Percentiles rank a stretch among this genome's conserved stretches.
phyloP scores from a whole-genome alignment of 1,139 yeast species.

The Kodamaea sp. region DNA sequence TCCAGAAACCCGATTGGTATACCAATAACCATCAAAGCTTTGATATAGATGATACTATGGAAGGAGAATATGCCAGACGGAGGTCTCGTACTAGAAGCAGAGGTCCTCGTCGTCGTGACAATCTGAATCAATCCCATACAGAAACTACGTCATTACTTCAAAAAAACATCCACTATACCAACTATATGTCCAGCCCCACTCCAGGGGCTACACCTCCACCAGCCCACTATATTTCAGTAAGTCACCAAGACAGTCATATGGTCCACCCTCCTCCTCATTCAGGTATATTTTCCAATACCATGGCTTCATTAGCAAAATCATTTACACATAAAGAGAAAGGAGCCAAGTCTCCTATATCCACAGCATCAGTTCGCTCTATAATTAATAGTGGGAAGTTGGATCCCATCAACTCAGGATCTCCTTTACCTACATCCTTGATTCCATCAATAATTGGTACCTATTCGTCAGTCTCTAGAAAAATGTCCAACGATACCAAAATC shows the following conservation, averaged over 20 bases:
- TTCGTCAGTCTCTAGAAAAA: slow-evolving; percentile 39
- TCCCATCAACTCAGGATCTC: slow-evolving; percentile 15
- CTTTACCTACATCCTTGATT: slow-evolving; percentile 36
- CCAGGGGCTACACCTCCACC: slow-evolving; percentile 23
- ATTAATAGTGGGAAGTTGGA: slow-evolving; percentile 3
- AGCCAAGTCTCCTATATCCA: slow-evolving; percentile 4
- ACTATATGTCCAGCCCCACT: not conserved
- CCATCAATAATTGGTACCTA: slow-evolving; percentile 46
- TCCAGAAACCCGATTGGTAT: slow-evolving; percentile 45
- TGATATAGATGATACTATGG: not conserved
- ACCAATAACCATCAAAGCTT: slow-evolving; percentile 18
- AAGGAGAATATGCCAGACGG: not conserved
- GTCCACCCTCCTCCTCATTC: slow-evolving; percentile 1
- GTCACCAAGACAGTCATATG: slow-evolving; percentile 1
- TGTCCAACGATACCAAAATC: slow-evolving; percentile 35
- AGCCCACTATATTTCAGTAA: slow-evolving; percentile 25
- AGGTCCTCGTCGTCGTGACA: not conserved
- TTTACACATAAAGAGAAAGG: slow-evolving; percentile 14
- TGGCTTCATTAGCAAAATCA: slow-evolving; percentile 23
- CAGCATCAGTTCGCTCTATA: slow-evolving; percentile 7
- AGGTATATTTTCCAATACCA: slow-evolving; percentile 17
- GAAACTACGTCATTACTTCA: slow-evolving; percentile 11
- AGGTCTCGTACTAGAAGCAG: not conserved
- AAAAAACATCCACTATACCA: slow-evolving; percentile 1
- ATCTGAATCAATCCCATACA: slow-evolving; percentile 3